Evolutionary conservation across 108 stramenopile species (phyloP).

Genomic region (Fragilaria radians): DNA sequence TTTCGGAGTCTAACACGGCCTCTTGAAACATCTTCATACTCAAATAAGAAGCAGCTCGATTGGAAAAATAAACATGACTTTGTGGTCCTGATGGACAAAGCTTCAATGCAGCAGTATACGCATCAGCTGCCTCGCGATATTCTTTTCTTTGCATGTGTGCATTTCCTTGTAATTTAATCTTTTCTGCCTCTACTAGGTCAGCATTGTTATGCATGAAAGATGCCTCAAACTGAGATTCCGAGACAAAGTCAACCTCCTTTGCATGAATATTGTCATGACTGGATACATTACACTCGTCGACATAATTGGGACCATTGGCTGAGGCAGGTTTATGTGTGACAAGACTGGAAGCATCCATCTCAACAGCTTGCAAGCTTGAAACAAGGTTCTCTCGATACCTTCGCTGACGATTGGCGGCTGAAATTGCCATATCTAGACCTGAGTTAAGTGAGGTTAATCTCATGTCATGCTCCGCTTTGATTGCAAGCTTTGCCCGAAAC

Average conservation of each 20-base stretch:
- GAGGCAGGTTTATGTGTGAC: background rate
- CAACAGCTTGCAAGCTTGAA: background rate
- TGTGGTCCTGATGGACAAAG: constrained; percentile 58
- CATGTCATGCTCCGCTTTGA: constrained; percentile 26
- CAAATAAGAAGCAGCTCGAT: constrained; percentile 76
- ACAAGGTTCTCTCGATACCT: constrained; percentile 15
- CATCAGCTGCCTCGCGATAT: constrained; percentile 51
- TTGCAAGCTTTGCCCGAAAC: constrained; percentile 72
- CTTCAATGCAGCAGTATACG: constrained; percentile 67
- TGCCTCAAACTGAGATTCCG: background rate
- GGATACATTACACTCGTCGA: too few species aligned
- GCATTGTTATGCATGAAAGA: background rate
- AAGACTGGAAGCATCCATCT: too few species aligned
- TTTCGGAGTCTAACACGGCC: constrained; percentile 63
- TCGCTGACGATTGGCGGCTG: constrained; percentile 16
- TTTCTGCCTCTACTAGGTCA: constrained; percentile 60
- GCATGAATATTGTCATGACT: background rate
- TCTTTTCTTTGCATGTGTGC: constrained; percentile 73
- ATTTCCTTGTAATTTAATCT: constrained; percentile 64
- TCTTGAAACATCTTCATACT: constrained; percentile 54
- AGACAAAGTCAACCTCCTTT: background rate
- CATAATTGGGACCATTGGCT: too few species aligned
- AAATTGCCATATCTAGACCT: background rate
- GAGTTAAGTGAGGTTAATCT: background rate
- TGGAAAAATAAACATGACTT: constrained; percentile 79